phyloP scores from a whole-genome alignment of 1,139 yeast genomes.

The Candida glucosophila region DNA sequence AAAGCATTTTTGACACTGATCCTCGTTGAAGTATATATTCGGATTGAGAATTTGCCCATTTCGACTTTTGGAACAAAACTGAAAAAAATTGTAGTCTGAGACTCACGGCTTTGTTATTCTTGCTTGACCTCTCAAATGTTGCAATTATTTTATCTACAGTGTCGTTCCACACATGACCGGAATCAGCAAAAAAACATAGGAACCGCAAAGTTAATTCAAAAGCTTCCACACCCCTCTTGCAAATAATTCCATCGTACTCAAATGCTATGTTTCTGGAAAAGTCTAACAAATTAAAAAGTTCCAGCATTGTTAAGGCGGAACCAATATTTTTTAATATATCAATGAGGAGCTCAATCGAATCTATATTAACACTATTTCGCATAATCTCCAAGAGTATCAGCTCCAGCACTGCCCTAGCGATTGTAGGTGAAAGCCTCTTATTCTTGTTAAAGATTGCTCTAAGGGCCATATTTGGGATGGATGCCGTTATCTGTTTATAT shows the following conservation, averaged over 20 bases:
- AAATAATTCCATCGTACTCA: slow-evolving; percentile 37
- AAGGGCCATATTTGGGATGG: slow-evolving; percentile 65
- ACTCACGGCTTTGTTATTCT: slow-evolving; percentile 1
- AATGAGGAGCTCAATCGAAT: slow-evolving; percentile 54
- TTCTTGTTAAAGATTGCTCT: slow-evolving; percentile 45
- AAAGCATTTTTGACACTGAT: too few relatives aligned
- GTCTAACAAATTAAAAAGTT: slow-evolving; percentile 26
- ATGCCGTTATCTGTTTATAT: slow-evolving; percentile 42
- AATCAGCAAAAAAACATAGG: too few relatives aligned
- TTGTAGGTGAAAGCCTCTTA: slow-evolving; percentile 10
- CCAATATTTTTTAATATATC: slow-evolving; percentile 55
- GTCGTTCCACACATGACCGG: slow-evolving; percentile 6
- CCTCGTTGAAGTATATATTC: too few relatives aligned
- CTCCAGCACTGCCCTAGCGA: slow-evolving; percentile 16
- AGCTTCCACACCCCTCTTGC: slow-evolving; percentile 49
- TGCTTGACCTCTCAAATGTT: slow-evolving; percentile 2
- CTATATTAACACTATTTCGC: slow-evolving; percentile 33
- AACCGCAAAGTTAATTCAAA: slow-evolving; percentile 35
- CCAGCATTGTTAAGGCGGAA: slow-evolving; percentile 31
- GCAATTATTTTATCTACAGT: slow-evolving; percentile 2
- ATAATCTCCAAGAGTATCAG: slow-evolving; percentile 13
- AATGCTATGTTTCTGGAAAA: slow-evolving; percentile 34
- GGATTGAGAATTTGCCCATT: too few relatives aligned
- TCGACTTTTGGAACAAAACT: too few relatives aligned
- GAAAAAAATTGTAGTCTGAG: slow-evolving; percentile 7